Evolutionary conservation across 257 asterid genomes (phyloP).

Genomic region (Asclepias syriaca): DNA sequence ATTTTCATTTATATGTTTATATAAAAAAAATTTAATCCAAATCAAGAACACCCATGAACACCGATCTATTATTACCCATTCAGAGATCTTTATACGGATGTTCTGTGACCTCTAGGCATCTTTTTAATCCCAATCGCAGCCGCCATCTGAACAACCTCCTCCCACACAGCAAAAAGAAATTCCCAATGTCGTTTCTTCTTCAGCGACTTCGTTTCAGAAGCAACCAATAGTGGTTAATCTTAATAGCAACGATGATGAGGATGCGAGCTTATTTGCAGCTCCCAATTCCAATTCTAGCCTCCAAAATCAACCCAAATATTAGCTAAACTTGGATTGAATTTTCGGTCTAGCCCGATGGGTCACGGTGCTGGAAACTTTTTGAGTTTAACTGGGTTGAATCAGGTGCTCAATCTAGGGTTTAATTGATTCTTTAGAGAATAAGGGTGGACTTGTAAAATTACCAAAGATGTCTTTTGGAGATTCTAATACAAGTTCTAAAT

Average conservation of each 20-base stretch:
- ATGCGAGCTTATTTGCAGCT: conserved; percentile 12
- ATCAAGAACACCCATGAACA: too few relatives aligned
- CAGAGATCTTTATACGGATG: conserved; percentile 50
- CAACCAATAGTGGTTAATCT: conserved; percentile 64
- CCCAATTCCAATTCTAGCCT: conserved; percentile 4
- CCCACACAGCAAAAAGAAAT: conserved; percentile 4
- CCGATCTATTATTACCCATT: conserved; percentile 19
- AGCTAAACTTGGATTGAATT: conserved; percentile 4
- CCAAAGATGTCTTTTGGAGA: conserved; percentile 28
- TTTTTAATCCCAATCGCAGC: conserved; percentile 28
- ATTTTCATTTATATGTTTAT: too few relatives aligned
- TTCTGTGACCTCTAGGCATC: conserved; percentile 40
- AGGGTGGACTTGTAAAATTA: conserved; percentile 25
- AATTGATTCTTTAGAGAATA: conserved; percentile 54
- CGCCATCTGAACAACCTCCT: conserved; percentile 6
- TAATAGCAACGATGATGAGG: conserved; percentile 47
- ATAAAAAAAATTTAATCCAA: too few relatives aligned
- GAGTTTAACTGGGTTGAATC: conserved; percentile 18
- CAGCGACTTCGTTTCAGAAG: conserved; percentile 25
- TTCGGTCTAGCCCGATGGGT: conserved; percentile 5
- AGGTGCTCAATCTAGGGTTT: conserved; percentile 38
- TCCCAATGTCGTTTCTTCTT: conserved; percentile 6
- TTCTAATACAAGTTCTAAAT: conserved; percentile 8
- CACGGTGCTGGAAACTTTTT: conserved; percentile 3
- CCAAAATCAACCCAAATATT: conserved; percentile 12